Conservation (phyloP, 495 filamentous ascomycete species). For the Trichocladium uniseriatum region DNA sequence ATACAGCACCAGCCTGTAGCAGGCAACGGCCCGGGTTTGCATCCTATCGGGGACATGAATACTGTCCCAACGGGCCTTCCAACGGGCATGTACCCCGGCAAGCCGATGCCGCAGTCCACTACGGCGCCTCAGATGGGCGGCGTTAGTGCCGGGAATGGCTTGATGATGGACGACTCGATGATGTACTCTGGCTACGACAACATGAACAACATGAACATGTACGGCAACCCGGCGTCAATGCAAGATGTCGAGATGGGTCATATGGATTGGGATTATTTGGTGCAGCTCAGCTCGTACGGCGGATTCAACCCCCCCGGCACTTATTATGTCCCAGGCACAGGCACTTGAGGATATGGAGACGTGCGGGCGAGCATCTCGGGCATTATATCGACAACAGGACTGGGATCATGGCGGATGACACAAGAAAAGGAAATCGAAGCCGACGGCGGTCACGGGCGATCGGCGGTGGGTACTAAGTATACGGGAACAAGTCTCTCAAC, state of each 20-base stretch:
- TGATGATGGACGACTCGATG: conserved; percentile 23
- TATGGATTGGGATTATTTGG: conserved; percentile 39
- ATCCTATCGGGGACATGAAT: background rate
- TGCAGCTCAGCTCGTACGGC: conserved; percentile 29
- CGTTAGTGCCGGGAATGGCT: background rate
- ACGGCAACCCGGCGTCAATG: conserved; percentile 12
- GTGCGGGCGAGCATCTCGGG: no score
- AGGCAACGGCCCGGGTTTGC: background rate
- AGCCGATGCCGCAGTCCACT: conserved; percentile 6
- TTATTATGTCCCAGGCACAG: conserved; percentile 9
- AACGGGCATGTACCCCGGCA: conserved; percentile 12
- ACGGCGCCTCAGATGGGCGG: conserved; percentile 12
- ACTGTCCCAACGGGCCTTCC: background rate
- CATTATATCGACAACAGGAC: no score
- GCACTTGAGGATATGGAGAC: background rate
- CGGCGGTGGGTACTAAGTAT: no score
- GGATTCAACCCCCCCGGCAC: conserved; percentile 22
- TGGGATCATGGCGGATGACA: no score
- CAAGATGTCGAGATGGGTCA: conserved; percentile 33
- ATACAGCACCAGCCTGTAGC: background rate
- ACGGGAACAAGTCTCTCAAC: no score
- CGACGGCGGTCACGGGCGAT: no score
- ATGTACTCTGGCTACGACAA: conserved; percentile 22
- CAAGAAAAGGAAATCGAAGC: no score
- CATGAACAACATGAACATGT: background rate